Base-by-base conservation (phyloP, 768 basidiomycete species). In the Clavulina sp. region DNA sequence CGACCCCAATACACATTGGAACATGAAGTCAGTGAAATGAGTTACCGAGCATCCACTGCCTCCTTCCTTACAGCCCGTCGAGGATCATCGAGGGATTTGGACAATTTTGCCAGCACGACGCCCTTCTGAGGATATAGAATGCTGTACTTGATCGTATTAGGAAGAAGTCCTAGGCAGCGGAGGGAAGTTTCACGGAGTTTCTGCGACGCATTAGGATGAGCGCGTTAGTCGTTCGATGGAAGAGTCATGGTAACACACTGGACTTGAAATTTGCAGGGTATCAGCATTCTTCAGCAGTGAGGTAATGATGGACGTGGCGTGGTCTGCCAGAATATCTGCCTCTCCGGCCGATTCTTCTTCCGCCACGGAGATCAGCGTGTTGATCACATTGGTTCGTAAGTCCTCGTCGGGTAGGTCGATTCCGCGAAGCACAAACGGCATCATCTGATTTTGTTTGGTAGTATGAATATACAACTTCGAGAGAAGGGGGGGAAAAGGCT, bases 381-480 rank as follows among this genome's bases (percentile, higher is more conserved):
- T 77, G 52, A 96, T 83, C 47, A 91, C 80, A 65, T 82, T 80
- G 16, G 74, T 71, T 23, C 87, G 79, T 54, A 92, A 77, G 26
- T 75, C 71, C 5, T 74, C 64, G 61, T 88, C 80, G 3, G 80
- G 76, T 3, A 95, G 67, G 38, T 84, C 78, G 18, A 97, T 74
- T 3, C 87, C 83, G 16, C 84, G 83, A 40, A 99, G 67, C 3
- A 99, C 70, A 13, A 96, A 71, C 0, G 95, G 91, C 57, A 96
- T 75, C 9, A 97, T 74, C 92, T 97, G 16, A 29, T 47, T 24
- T 23, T 30, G 33, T 40, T 6, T 46, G 48, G 18, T 21, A 9
- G 62, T 73, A 43, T 52, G 34, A 21, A 28, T 4, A 38, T 38
- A 13, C n/a, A n/a, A n/a, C n/a, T n/a, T n/a, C n/a, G n/a, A n/a